Base-by-base conservation (phyloP, 2,329 filamentous ascomycete species). In the Metarhizium humberi region DNA sequence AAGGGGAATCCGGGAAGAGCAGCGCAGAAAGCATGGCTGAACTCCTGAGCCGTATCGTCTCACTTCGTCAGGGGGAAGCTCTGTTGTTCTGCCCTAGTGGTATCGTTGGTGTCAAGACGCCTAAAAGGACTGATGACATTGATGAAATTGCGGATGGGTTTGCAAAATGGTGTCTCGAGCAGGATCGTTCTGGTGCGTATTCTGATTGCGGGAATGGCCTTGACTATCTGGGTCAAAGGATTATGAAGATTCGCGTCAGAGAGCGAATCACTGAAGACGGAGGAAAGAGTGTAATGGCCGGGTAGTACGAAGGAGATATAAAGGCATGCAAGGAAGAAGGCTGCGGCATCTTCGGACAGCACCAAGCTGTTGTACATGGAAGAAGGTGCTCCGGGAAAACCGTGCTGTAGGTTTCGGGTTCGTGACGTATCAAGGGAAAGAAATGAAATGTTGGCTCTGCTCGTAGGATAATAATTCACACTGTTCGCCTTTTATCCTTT, bases 61-160 rank as follows among this genome's bases (percentile, higher is more conserved):
- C 63, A 5, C 66, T 78, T 11, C 64, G 63, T 4, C 72, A 71
- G 2, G 76, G 76, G 0, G 74, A 79, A 55, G 76, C 75, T 1
- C 62, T 79, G 2, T 50, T 79, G 6, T 78, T 78, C 58, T 71
- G 73, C 1, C 76, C 75, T 0, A 75, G 67, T 42, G 75, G 75
- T 0, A 62, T 75, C 1, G 57, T 76, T 14, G 62, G 53, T 32
- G 49, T 59, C 7, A 46, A 16, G n/a, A 52, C 52, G 32, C 20
- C 25, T 2, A 25, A 13, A 30, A 13, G 18, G 18, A 34, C 25
- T 38, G 13, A 29, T 7, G 16, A 4, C 13, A 49, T 25, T 36
- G 32, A 40, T 10, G n/a, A 20, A 14, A 6, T 32, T 16, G n/a
- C 14, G 4, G 42, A 53, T 16, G 51, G 32, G 6, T 34, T 38